Evolutionary conservation across 768 basidiomycete genomes (phyloP), one percentile per base, ranked within the genome.

Genomic region (Collybia mongolica): DNA sequence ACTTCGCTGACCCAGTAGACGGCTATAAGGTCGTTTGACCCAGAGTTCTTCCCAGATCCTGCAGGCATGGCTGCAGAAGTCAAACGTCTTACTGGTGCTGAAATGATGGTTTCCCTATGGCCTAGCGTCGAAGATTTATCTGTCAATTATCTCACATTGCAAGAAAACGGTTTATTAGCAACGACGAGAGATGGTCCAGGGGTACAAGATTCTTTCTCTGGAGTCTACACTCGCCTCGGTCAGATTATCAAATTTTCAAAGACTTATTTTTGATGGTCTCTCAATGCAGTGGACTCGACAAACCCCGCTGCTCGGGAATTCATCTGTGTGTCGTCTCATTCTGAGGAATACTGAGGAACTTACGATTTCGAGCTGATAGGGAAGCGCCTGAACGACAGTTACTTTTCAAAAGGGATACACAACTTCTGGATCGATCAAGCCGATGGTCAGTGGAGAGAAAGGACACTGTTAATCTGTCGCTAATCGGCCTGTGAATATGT

Each of bases 391-490:
- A 70, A 70, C 41, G 62, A 69, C 18, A 69, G 68, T 46, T 70
- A 70, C 24, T 69, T 65, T 50, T 70, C 69, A 5, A 65, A 60
- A 37, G 69, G 69, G 3, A 67, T 71, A 23, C 67, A 67, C 44
- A 69, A 69, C 52, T 69, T 68, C 44, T 71, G 69, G 68, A 71
- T 69, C 29, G 69, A 71, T 48, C 68, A 69, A 55, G 69, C 64
- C n/a, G 69, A 71, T 46, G 69, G 65, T 65, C 39, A 18, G 59
- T 39, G 23, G 23, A 22, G 6, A 11, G n/a, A 23, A n/a, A 11
- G 35, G 5, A 14, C 14, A 4, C 6, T 14, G 11, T n/a, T 7
- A n/a, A 12, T 3, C n/a, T 2, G 44, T 28, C 18, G 1, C 18
- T 19, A 8, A 50, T 29, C 44, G 35, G 36, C 11, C 36, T 37